Evolutionary conservation across 495 filamentous ascomycete genomes (phyloP), one percentile per base, ranked within the genome.

Genomic region (Aspergillus cavernicola): DNA sequence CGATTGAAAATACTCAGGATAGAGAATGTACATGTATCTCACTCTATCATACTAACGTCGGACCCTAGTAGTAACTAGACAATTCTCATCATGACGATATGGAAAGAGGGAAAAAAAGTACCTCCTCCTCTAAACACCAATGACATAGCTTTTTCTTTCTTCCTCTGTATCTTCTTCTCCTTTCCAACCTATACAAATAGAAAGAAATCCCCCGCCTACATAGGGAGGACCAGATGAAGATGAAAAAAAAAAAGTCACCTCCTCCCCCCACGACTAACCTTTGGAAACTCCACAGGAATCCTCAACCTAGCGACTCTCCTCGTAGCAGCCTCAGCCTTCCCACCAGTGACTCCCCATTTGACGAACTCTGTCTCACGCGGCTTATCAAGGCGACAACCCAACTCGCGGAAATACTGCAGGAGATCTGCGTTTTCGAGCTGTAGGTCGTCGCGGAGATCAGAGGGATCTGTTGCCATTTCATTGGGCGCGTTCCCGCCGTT

Each of bases 281-380:
- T 87, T 0, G 93, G 93, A 63, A 97, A 96, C 50, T 85, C 80
- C 50, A 96, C 70, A 1, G 95, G 95, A 46, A 96, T 60, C 55
- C 75, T 84, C 57, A 98, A 73, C 50, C 80, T 78, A 13, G 88
- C 92, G 39, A 87, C 60, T 26, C 80, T 77, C 50, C 85, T 78
- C 19, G 78, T 76, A 31, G 69, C 62, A 3, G 80, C 82, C 61
- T 85, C 83, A 4, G 80, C 80, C 64, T 84, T 85, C 4, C 44
- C 44, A 12, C 82, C 69, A 57, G 74, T 75, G 29, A 80, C 62
- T 20, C 66, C 66, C 65, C 68, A 70, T 43, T 69, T 75, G 15
- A 40, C 60, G 44, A 66, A 71, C 59, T 81, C 76, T 0, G 62
- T 54, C 50, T 77, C 75, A 18, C 68, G 66, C 13, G 73, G 71